These are phyloP conservation scores for Hirsutella minnesotensis DNA, from an alignment of 2,329 filamentous ascomycete genomes.

Conservation along the genomic window DNA sequence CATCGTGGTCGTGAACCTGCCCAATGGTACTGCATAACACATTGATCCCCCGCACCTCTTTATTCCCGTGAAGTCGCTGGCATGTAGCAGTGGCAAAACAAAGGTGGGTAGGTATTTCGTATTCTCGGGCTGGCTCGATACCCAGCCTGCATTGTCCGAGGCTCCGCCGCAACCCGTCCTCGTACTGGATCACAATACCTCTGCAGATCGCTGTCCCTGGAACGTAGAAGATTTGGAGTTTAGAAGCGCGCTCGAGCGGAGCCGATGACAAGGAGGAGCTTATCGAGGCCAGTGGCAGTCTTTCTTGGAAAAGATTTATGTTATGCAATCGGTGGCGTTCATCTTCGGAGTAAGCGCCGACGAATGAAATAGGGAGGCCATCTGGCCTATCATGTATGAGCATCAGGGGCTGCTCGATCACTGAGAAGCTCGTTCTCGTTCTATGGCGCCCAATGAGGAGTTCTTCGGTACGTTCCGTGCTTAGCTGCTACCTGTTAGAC, in stretches of 20 bases:
- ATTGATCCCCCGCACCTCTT: neutral
- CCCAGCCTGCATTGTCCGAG: slow-evolving; percentile 2
- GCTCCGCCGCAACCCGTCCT: neutral
- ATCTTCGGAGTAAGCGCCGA: slow-evolving; percentile 1
- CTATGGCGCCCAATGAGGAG: slow-evolving; percentile 1
- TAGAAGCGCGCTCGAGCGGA: neutral
- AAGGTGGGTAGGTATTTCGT: neutral
- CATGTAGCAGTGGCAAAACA: neutral
- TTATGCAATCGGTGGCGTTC: neutral
- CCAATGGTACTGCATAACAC: neutral
- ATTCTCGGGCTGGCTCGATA: neutral
- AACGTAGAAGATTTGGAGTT: neutral
- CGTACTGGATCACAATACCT: slow-evolving; percentile 1
- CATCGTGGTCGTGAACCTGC: neutral
- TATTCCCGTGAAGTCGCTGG: neutral
- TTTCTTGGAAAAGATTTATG: neutral
- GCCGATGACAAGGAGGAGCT: neutral
- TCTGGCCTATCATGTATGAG: slow-evolving; percentile 2
- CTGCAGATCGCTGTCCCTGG: slow-evolving; percentile 1
- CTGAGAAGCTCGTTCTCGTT: neutral
- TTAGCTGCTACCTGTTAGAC: slow-evolving; percentile 2
- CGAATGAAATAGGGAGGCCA: slow-evolving; percentile 1
- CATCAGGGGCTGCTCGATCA: neutral
- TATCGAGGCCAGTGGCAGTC: neutral
- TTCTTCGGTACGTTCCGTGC: neutral